Percentiles rank a stretch among this genome's conserved stretches.
These are phyloP conservation scores for Neonectria faginata DNA, from an alignment of 2,329 filamentous ascomycete species.

Conservation along the genomic window DNA sequence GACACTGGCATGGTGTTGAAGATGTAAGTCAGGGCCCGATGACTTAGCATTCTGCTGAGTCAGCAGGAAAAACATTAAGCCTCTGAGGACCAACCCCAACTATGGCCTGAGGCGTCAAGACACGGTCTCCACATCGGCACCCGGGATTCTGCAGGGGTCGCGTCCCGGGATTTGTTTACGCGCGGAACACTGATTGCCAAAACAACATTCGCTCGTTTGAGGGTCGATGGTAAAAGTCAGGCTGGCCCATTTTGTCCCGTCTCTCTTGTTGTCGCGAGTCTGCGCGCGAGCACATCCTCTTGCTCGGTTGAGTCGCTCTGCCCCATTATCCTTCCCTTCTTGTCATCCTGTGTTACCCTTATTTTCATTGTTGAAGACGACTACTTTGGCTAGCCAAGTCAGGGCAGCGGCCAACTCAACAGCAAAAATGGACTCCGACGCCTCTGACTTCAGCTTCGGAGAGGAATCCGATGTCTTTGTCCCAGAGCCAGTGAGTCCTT, in stretches of 20 bases:
- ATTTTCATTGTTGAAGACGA: constrained; percentile 33
- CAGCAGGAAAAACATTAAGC: not conserved
- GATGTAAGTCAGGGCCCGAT: not conserved
- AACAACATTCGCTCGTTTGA: constrained; percentile 45
- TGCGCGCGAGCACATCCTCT: constrained; percentile 39
- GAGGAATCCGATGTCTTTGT: constrained; percentile 58
- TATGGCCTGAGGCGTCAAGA: constrained; percentile 42
- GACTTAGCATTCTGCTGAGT: not conserved
- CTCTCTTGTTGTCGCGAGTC: constrained; percentile 42
- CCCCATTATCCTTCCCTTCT: constrained; percentile 31
- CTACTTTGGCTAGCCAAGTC: constrained; percentile 33
- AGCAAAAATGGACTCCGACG: constrained; percentile 66
- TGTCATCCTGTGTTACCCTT: constrained; percentile 38
- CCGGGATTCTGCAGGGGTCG: constrained; percentile 32
- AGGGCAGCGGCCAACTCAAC: constrained; percentile 32
- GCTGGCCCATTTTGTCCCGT: constrained; percentile 42
- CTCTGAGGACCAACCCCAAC: too few species aligned
- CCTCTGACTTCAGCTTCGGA: constrained; percentile 61
- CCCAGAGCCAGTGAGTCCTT: constrained; percentile 53
- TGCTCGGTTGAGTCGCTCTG: constrained; percentile 34
- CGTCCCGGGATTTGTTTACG: constrained; percentile 50
- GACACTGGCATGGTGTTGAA: constrained; percentile 18
- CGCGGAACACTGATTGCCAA: constrained; percentile 41
- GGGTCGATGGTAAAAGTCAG: constrained; percentile 39
- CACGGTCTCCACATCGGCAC: constrained; percentile 36